Conservation (phyloP, 441 rosid species). For the Caryocar brasiliense region DNA sequence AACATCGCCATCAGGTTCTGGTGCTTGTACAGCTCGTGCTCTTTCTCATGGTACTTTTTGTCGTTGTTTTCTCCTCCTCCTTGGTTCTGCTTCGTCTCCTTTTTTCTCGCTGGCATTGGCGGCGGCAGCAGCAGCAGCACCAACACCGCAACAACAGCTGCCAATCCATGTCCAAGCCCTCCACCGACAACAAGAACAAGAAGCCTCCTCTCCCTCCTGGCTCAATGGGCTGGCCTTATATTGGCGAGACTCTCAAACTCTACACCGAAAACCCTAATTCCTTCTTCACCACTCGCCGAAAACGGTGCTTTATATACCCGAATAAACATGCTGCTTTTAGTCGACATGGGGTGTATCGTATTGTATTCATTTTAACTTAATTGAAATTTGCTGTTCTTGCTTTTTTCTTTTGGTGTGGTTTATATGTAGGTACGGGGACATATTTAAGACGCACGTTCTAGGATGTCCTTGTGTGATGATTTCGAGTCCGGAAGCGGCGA, state of each 20-base stretch:
- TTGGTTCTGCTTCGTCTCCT: constrained; percentile 16
- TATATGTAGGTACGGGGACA: constrained; percentile 56
- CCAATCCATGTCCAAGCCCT: too few relatives aligned
- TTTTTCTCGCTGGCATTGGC: constrained; percentile 31
- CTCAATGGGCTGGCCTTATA: constrained; percentile 92
- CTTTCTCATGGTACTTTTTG: not conserved
- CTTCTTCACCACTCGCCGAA: constrained; percentile 63
- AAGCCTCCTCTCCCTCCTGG: constrained; percentile 93
- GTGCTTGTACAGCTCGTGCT: too few relatives aligned
- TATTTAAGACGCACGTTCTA: constrained; percentile 80
- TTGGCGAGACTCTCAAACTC: constrained; percentile 86
- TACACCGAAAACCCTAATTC: constrained; percentile 71
- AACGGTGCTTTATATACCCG: constrained; percentile 30
- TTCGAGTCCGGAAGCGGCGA: constrained; percentile 79
- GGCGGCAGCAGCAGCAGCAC: too few relatives aligned
- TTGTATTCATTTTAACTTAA: not conserved
- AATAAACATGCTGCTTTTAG: too few relatives aligned
- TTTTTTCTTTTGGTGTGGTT: not conserved
- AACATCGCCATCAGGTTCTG: not conserved
- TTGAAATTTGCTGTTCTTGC: not conserved
- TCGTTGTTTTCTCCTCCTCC: constrained; percentile 11
- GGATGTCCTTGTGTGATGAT: constrained; percentile 97
- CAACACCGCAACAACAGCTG: too few relatives aligned
- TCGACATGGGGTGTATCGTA: too few relatives aligned
- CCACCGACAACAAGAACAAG: too few relatives aligned